Percentiles rank a stretch among this genome's conserved stretches.
Conservation (phyloP, 208 protist genomes). For the Acanthamoeba healyi region DNA sequence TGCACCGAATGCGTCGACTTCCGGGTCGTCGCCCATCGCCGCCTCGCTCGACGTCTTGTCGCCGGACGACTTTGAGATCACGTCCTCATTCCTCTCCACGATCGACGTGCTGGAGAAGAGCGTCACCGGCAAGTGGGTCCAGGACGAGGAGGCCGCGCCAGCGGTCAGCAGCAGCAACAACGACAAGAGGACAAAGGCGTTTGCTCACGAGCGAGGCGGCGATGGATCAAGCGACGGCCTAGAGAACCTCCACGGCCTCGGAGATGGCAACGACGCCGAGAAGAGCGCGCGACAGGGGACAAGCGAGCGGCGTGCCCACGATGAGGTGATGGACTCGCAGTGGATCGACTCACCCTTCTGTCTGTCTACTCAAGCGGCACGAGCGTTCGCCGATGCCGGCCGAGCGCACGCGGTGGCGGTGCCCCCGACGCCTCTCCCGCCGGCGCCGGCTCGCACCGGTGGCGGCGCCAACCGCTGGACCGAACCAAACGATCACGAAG, state of each 20-base stretch:
- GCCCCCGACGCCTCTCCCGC: too few relatives aligned
- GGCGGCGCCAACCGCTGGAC: not conserved
- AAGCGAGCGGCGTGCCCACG: not conserved
- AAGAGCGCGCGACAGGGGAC: not conserved
- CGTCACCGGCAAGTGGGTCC: not conserved
- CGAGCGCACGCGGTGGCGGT: too few relatives aligned
- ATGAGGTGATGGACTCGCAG: not conserved
- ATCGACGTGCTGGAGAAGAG: constrained; percentile 27
- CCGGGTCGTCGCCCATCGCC: not conserved
- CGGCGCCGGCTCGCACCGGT: too few relatives aligned
- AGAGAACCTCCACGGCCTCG: too few relatives aligned
- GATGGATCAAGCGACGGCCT: too few relatives aligned
- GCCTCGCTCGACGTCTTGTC: not conserved
- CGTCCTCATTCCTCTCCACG: not conserved
- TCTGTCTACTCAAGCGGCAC: not conserved
- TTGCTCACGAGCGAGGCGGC: not conserved
- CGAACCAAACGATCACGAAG: too few relatives aligned
- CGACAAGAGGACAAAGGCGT: not conserved
- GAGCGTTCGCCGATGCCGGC: not conserved
- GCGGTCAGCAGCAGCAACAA: not conserved
- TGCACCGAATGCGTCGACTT: too few relatives aligned
- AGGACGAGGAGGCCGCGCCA: not conserved
- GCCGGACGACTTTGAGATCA: not conserved
- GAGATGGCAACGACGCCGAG: too few relatives aligned
- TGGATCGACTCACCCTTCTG: constrained; percentile 13